Evolutionary conservation across 768 basidiomycete species (phyloP).

Genomic region (Clitopilus hobsonii): DNA sequence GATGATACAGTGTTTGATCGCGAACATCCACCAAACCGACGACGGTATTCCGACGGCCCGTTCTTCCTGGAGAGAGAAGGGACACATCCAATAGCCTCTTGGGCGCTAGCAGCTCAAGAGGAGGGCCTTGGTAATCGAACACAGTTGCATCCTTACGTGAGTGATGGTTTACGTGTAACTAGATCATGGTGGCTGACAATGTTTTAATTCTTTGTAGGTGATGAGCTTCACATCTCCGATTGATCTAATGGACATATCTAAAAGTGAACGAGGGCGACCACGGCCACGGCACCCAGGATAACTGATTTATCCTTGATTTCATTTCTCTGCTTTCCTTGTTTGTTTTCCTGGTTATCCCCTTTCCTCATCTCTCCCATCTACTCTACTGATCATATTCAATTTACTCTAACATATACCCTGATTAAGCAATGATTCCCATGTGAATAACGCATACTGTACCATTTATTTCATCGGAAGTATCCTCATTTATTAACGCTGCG

Average conservation of each 20-base stretch:
- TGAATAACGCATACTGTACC: conserved; percentile 1
- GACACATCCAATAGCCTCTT: not conserved
- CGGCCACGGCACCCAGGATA: not conserved
- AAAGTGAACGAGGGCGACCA: not conserved
- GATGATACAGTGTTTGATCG: conserved; percentile 27
- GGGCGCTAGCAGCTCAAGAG: conserved; percentile 9
- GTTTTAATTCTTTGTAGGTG: conserved; percentile 21
- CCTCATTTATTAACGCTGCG: not conserved
- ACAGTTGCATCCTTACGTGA: conserved; percentile 39
- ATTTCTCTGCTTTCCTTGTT: not conserved
- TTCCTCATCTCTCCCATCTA: not conserved
- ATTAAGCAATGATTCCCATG: not conserved
- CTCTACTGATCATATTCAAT: not conserved
- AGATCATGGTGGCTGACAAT: conserved; percentile 2
- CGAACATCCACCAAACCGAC: conserved; percentile 13
- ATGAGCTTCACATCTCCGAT: conserved; percentile 41
- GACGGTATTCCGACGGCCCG: conserved; percentile 26
- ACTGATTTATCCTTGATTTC: not conserved
- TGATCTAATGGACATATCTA: conserved; percentile 24
- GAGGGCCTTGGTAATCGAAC: conserved; percentile 9
- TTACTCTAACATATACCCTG: not conserved
- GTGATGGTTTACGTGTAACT: conserved; percentile 5
- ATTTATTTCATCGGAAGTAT: not conserved
- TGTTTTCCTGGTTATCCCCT: not conserved
- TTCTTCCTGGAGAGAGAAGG: conserved; percentile 7